Evolutionary conservation across 768 basidiomycete genomes (phyloP).

Genomic region (Lactifluus pinguis): DNA sequence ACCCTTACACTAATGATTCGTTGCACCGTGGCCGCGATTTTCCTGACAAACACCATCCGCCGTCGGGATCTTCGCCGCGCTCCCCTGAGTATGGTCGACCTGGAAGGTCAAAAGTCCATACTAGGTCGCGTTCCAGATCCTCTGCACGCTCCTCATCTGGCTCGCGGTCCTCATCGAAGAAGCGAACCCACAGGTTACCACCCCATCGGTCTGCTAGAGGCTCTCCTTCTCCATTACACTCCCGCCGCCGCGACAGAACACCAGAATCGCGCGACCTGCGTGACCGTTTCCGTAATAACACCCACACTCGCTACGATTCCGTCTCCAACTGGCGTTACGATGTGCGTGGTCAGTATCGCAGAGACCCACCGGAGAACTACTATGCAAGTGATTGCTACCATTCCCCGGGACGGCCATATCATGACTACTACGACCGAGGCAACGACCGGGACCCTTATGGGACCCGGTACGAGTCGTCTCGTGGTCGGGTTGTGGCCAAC

Average conservation of each 20-base stretch:
- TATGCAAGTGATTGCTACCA: constrained; percentile 7
- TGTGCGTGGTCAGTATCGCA: constrained; percentile 12
- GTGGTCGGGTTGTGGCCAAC: constrained; percentile 6
- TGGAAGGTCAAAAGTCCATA: constrained; percentile 4
- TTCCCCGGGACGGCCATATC: constrained; percentile 6
- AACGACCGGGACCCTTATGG: constrained; percentile 15
- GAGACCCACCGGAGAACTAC: not conserved
- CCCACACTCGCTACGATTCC: constrained; percentile 6
- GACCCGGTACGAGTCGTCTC: constrained; percentile 3
- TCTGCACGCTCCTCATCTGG: constrained; percentile 12
- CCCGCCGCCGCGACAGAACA: constrained; percentile 9
- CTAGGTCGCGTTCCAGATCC: constrained; percentile 11
- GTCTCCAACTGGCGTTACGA: constrained; percentile 8
- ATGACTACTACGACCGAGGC: constrained; percentile 9
- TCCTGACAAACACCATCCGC: constrained; percentile 8
- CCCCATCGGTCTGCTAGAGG: constrained; percentile 10
- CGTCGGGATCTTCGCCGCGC: constrained; percentile 5
- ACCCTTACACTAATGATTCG: not conserved
- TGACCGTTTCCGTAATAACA: not conserved
- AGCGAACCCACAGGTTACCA: constrained; percentile 13
- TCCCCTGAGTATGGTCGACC: constrained; percentile 1
- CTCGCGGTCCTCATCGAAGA: constrained; percentile 16
- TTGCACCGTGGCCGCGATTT: constrained; percentile 6
- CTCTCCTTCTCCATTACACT: constrained; percentile 6
- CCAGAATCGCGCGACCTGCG: constrained; percentile 7